Conservation (phyloP, 1,284 basidiomycete species). For the Sanghuangporus weigelae region DNA sequence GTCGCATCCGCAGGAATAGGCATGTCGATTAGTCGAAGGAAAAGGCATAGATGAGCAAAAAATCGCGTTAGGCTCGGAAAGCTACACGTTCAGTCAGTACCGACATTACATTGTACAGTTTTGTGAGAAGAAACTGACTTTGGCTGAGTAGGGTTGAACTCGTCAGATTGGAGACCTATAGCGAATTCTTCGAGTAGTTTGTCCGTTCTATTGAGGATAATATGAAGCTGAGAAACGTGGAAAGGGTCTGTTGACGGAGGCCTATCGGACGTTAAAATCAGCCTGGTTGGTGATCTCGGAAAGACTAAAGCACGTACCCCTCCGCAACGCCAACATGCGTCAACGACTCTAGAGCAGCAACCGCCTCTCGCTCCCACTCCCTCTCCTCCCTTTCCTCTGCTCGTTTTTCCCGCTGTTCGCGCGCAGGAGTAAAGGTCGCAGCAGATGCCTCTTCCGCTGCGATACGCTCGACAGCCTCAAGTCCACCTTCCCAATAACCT, state of each 20-base stretch:
- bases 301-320: slow-evolving; percentile 40
- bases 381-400: slow-evolving; percentile 45
- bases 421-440: background rate
- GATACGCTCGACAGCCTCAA: slow-evolving; percentile 11
- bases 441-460: background rate
- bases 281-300: slow-evolving; percentile 5
- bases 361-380: slow-evolving; percentile 60
- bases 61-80: slow-evolving; percentile 77
- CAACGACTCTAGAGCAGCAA: slow-evolving; percentile 46
- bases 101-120: background rate
- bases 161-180: slow-evolving; percentile 45
- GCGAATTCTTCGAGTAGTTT: slow-evolving; percentile 73
- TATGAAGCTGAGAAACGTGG: slow-evolving; percentile 79
- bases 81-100: slow-evolving; percentile 29
- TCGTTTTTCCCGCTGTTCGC: slow-evolving; percentile 24
- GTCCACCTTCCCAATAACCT: slow-evolving; percentile 13
- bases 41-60: slow-evolving; percentile 93
- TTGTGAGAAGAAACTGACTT: slow-evolving; percentile 47
- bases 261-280: slow-evolving; percentile 31
- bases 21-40: slow-evolving; percentile 78
- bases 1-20: slow-evolving; percentile 68
- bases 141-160: slow-evolving; percentile 42
- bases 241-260: slow-evolving; percentile 76
- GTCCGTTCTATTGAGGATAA: slow-evolving; percentile 75
- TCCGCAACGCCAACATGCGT: slow-evolving; percentile 49